Evolutionary conservation across 75 land plant species (phyloP), one percentile per base, ranked within the genome.

Genomic region (Ceratopteris richardii): DNA sequence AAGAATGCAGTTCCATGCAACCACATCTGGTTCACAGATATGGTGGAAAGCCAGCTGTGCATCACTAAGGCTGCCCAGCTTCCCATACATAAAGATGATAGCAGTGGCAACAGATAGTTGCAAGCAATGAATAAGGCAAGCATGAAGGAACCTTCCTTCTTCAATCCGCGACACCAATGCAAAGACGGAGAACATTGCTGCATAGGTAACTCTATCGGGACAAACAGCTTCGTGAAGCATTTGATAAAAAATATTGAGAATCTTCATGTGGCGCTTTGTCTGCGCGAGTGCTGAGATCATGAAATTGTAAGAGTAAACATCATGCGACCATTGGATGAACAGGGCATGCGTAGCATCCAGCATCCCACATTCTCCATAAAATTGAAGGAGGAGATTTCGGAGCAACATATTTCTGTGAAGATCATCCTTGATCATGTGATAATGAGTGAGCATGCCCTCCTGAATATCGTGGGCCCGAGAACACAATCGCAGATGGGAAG

Each of bases 181-280:
- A 51, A 18, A 37, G 21, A 27, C 16, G 50, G 23, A 63, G 22
- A 7, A 63, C 16, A 24, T 21, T 1, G 37, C 37, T 33, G 51
- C 22, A 31, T 24, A 63, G 16, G 57, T 52, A 0, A 51, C 18
- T 4, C 33, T 51, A 21, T 51, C 24, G 12, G 57, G 66, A 18
- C 0, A 5, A 0, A 33, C 14, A 18, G 33, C 69, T 53, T 52
- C 18, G 3, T 17, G 21, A 17, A 6, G 72, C 84, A 85, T 76
- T 29, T 46, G 1, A 19, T 66, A 1, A 48, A 81, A 85, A 31
- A 78, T 56, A 39, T 61, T 23, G 23, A 81, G 46, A 0, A 79
- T 84, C n/a, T 78, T 74, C 40, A 29, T 33, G 37, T 33, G 37
- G 7, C 9, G 37, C 9, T 33, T 33, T 33, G 37, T 9, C 3